Evolutionary conservation across 2,329 filamentous ascomycete species (phyloP), one percentile per base, ranked within the genome.

Genomic region (Penicillium sp.): DNA sequence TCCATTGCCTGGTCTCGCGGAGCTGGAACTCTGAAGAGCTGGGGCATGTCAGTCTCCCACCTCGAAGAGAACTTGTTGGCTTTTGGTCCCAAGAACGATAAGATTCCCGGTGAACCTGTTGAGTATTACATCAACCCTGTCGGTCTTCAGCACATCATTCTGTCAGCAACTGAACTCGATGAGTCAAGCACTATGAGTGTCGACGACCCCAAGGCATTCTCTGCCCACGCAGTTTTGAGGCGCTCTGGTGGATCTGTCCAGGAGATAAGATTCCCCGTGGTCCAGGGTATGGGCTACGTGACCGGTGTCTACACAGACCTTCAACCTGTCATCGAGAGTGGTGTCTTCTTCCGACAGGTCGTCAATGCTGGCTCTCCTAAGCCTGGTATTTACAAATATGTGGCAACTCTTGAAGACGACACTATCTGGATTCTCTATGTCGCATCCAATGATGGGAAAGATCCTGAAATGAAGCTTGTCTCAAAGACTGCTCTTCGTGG

Each of bases 211-310:
- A 70, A 77, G 48, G 79, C 79, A 2, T 84, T 85, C 62, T 85
- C 82, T 0, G 81, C 80, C 13, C 85, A 90, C 57, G 84, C 90
- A 42, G 86, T 88, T 42, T 76, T 97, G 29, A 80, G 76, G 46
- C 78, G 80, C 2, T 74, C 78, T 21, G 66, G 70, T n/a, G 76
- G 76, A 2, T 78, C 80, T 7, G 69, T 77, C 1, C 81, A 87
- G 0, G 77, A 81, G 1, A 80, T 97, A 18, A 86, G 83, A 0
- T 90, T 95, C 59, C 91, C 92, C 0, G 68, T 96, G 7, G 85
- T 95, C 0, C 93, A 97, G 67, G 94, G 94, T 10, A 94, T 95
- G 85, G 87, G 84, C 0, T 95, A 91, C 63, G 78, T 96, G 16
- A 96, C 92, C 4, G 92, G 80, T 0, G 71, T 88, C 16, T 97